Evolutionary conservation across 148 eudicot species (phyloP).

Genomic region (Limonium bicolor): DNA sequence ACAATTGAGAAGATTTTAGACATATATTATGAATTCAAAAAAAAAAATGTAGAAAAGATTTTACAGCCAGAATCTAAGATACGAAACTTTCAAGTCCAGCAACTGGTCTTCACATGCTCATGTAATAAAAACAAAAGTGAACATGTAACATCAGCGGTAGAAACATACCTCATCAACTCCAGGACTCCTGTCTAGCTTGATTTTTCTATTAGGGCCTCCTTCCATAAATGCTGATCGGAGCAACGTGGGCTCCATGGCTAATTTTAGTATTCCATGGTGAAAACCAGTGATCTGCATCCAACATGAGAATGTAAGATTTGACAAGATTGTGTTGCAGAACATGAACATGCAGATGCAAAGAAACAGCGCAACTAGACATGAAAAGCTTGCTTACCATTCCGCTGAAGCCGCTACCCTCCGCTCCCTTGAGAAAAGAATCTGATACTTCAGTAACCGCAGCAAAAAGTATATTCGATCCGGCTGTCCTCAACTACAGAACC

Average conservation of each 20-base stretch:
- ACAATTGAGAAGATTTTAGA: too few relatives aligned
- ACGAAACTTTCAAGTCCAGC: too few relatives aligned
- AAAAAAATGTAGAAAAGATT: too few relatives aligned
- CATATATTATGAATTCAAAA: too few relatives aligned
- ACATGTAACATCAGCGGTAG: not conserved
- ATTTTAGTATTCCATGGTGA: constrained; percentile 83
- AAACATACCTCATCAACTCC: constrained; percentile 82
- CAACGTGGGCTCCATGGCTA: constrained; percentile 95
- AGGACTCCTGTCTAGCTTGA: constrained; percentile 76
- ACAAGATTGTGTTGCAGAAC: not conserved
- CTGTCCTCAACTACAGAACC: constrained; percentile 55
- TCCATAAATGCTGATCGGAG: constrained; percentile 83
- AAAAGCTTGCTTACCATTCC: constrained; percentile 53
- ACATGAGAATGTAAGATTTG: constrained; percentile 3
- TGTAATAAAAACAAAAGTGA: too few relatives aligned
- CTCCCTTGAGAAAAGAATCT: constrained; percentile 92
- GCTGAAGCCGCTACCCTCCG: constrained; percentile 82
- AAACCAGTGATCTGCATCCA: constrained; percentile 57
- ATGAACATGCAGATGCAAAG: not conserved
- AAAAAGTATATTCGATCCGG: constrained; percentile 84
- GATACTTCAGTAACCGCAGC: constrained; percentile 91
- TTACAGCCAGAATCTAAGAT: too few relatives aligned
- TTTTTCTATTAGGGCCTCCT: constrained; percentile 98
- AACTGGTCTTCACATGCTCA: too few relatives aligned
- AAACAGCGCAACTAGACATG: not conserved